phyloP scores from a whole-genome alignment of 2,329 filamentous ascomycete genomes.

The Fusarium scirpi region DNA sequence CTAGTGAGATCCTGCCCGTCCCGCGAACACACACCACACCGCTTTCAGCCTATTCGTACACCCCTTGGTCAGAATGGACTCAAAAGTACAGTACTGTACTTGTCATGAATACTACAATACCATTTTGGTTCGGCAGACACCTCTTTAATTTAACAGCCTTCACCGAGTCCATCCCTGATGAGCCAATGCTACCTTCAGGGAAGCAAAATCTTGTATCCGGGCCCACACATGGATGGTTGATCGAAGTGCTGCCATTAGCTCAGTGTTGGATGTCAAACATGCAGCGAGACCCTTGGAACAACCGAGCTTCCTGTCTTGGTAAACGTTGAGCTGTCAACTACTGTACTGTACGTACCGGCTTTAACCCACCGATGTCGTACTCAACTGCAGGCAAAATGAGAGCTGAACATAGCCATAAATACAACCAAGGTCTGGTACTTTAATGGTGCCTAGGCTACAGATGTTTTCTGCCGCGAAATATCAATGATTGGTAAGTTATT shows the following conservation, averaged over 20 bases:
- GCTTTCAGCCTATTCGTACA: slow-evolving; percentile 31
- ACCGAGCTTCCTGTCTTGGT: slow-evolving; percentile 43
- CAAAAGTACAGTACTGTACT: not conserved
- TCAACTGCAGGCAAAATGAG: slow-evolving; percentile 3
- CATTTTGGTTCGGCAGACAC: not conserved
- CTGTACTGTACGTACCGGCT: not conserved
- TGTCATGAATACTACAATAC: not conserved
- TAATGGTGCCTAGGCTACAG: not conserved
- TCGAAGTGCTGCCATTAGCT: slow-evolving; percentile 41
- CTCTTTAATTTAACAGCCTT: not conserved
- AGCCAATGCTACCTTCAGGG: not conserved
- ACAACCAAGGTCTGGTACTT: not conserved
- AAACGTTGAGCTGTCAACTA: slow-evolving; percentile 12
- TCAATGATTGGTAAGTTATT: not conserved
- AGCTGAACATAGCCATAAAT: not conserved
- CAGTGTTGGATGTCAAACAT: slow-evolving; percentile 36
- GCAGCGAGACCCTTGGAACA: slow-evolving; percentile 38
- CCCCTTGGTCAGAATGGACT: slow-evolving; percentile 17
- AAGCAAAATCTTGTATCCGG: slow-evolving; percentile 24
- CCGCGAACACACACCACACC: slow-evolving; percentile 47
- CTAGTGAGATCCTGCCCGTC: slow-evolving; percentile 50
- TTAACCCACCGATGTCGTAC: not conserved
- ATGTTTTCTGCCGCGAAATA: not conserved
- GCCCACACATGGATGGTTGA: slow-evolving; percentile 41
- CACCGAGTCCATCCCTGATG: not conserved